Evolutionary conservation across 2,329 filamentous ascomycete genomes (phyloP).

Genomic region (Penicillium griseofulvum): DNA sequence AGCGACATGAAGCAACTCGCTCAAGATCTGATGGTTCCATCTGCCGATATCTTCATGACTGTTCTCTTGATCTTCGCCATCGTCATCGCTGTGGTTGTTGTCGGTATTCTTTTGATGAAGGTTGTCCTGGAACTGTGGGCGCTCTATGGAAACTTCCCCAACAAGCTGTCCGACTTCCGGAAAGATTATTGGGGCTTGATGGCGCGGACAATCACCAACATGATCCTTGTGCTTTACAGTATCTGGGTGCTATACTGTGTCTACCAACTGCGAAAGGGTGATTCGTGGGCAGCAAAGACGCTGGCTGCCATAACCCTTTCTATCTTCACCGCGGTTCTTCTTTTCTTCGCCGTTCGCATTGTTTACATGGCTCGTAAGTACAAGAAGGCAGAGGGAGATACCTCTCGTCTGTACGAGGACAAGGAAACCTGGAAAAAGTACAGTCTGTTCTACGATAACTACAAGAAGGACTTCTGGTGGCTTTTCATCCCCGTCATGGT

Average conservation of each 20-base stretch:
- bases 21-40: conserved; percentile 80
- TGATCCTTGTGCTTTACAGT: conserved; percentile 89
- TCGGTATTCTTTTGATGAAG: conserved; percentile 85
- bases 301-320: conserved; percentile 79
- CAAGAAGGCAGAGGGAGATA: conserved; percentile 72
- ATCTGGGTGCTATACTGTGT: conserved; percentile 95
- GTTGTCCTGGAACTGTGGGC: conserved; percentile 88
- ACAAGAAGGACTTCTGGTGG: conserved; percentile 96
- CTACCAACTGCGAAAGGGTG: conserved; percentile 89
- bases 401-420: conserved; percentile 74
- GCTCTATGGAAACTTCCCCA: conserved; percentile 81
- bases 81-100: conserved; percentile 75
- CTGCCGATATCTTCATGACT: conserved; percentile 94
- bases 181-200: conserved; percentile 96
- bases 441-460: conserved; percentile 94
- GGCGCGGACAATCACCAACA: conserved; percentile 79
- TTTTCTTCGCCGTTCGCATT: conserved; percentile 81
- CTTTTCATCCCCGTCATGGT: conserved; percentile 84
- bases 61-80: conserved; percentile 86
- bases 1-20: conserved; percentile 77
- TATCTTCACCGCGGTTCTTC: conserved; percentile 77
- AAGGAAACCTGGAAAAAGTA: conserved; percentile 93
- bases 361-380: conserved; percentile 71
- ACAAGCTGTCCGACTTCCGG: conserved; percentile 76
- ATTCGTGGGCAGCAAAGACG: conserved; percentile 87